phyloP scores from a whole-genome alignment of 495 filamentous ascomycete genomes.

The Penicillium maclennaniae region DNA sequence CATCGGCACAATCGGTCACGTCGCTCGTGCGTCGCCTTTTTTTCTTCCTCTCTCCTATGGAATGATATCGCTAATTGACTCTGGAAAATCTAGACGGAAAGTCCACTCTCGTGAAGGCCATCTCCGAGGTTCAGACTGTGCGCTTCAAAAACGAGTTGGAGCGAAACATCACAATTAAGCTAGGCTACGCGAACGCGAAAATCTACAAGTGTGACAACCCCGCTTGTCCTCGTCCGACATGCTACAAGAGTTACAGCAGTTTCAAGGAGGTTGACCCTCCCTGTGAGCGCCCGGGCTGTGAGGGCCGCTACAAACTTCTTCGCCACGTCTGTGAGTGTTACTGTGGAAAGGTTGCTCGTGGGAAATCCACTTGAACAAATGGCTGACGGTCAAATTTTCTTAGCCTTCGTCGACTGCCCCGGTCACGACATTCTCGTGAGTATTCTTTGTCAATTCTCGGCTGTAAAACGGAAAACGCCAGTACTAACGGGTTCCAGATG shows the following conservation, averaged over 20 bases:
- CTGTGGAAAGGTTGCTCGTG: neutral
- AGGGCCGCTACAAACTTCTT: conserved; percentile 75
- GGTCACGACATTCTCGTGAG: conserved; percentile 88
- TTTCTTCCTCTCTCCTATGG: neutral
- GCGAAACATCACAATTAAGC: conserved; percentile 98
- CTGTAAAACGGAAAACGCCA: no score
- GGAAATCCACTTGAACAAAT: neutral
- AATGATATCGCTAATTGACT: neutral
- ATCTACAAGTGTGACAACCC: conserved; percentile 97
- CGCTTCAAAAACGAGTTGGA: conserved; percentile 99
- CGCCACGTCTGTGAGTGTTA: conserved; percentile 13
- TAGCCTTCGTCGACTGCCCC: neutral
- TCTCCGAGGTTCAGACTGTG: conserved; percentile 97
- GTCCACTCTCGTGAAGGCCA: conserved; percentile 97
- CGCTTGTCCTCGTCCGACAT: conserved; percentile 87
- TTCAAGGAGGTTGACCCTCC: conserved; percentile 96
- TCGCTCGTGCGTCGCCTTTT: conserved; percentile 53
- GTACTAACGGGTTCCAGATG: conserved; percentile 51
- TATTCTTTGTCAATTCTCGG: neutral
- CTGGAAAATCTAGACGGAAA: conserved; percentile 48
- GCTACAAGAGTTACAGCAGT: conserved; percentile 96
- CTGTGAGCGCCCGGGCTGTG: conserved; percentile 90
- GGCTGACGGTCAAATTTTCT: neutral
- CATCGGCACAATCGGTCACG: conserved; percentile 91
- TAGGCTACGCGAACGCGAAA: conserved; percentile 98